These are phyloP conservation scores for Mycena sanguinolenta DNA, from an alignment of 768 basidiomycete genomes.

Conservation along the genomic window DNA sequence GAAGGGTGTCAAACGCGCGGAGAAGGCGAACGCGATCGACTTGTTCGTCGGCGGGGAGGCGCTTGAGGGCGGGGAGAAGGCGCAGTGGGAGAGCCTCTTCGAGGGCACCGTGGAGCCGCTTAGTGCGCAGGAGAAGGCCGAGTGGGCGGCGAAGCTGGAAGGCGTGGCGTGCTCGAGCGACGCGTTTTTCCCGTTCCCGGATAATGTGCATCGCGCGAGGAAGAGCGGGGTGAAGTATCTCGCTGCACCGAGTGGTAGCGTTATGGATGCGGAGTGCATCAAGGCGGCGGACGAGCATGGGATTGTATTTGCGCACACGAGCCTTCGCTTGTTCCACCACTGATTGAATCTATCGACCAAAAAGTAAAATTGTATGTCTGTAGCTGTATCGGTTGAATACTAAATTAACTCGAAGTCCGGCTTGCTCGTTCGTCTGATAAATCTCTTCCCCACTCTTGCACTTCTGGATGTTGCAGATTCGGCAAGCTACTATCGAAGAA, in stretches of 20 bases:
- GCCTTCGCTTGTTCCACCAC: conserved; percentile 91
- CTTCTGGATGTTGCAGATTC: conserved; percentile 76
- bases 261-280: conserved; percentile 98
- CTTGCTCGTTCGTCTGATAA: conserved; percentile 62
- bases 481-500: conserved; percentile 90
- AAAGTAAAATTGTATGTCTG: conserved; percentile 7
- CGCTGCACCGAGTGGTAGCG: conserved; percentile 92
- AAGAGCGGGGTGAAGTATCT: conserved; percentile 95
- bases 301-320: conserved; percentile 93
- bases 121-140: conserved; percentile 75
- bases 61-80: conserved; percentile 89
- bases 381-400: not conserved
- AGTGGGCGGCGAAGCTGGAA: conserved; percentile 81
- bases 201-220: conserved; percentile 94
- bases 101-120: conserved; percentile 77
- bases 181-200: conserved; percentile 99
- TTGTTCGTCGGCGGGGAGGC: conserved; percentile 93
- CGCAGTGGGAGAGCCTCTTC: conserved; percentile 92
- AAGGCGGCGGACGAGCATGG: conserved; percentile 95
- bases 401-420: not conserved
- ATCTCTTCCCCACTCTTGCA: conserved; percentile 76
- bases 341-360: conserved; percentile 48
- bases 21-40: conserved; percentile 98
- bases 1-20: conserved; percentile 96
- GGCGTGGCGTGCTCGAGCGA: conserved; percentile 95